Evolutionary conservation across 176 grass and related monocot genomes (phyloP), one percentile per base, ranked within the genome.

Genomic region (Oryza longistaminata): DNA sequence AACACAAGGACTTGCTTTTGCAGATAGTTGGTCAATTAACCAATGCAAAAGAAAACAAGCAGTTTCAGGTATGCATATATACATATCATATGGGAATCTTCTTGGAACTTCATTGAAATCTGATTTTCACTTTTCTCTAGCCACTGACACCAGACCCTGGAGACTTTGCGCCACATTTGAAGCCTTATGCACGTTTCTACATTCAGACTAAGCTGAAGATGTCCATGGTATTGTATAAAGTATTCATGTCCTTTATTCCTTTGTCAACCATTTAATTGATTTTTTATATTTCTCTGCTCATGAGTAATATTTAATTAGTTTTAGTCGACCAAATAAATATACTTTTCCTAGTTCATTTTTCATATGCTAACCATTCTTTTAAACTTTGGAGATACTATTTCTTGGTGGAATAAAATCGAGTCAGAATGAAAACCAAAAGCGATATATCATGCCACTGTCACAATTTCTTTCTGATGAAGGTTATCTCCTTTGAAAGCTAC

Each of bases 101-200:
- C n/a, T 46, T 42, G 60, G 42, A 31, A 68, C 40, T 69, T 50
- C 6, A 1, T 5, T 0, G 3, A 37, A 43, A 66, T 67, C 27
- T 35, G 11, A 33, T 22, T 52, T 55, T 11, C 49, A 52, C 17
- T 11, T 33, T 33, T 6, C 44, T 70, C 22, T 66, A 70, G 46
- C 46, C 66, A 69, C 45, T 81, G 19, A 12, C 1, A 39, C 66
- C 29, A 7, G 7, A 69, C 6, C 46, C 34, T 0, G 11, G 29
- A 24, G 65, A 70, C 19, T 81, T 81, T 46, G 11, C 19, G 0
- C 29, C 3, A 81, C 78, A 81, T 81, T 53, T 81, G 65, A 35
- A 55, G 31, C 78, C 78, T 37, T 52, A 81, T 70, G 78, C 78
- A 70, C 29, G n/a, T 46, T n/a, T 2, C 5, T 70, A 81, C 35